Conservation (phyloP, 2,329 filamentous ascomycete genomes). For the Colletotrichum sp. region DNA sequence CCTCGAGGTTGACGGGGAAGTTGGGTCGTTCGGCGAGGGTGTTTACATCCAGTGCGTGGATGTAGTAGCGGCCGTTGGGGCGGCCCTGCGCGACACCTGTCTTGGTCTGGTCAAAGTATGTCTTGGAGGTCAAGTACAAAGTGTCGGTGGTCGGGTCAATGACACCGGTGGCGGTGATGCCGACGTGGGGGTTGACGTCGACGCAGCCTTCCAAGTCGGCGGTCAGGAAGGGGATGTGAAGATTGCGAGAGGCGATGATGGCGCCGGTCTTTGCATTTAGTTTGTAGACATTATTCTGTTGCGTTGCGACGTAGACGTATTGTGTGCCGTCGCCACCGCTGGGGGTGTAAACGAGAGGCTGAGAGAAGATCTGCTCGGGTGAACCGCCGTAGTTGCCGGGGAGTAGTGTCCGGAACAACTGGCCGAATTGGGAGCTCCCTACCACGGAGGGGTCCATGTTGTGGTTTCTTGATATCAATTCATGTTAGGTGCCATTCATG, state of each 20-base stretch:
- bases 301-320: conserved; percentile 61
- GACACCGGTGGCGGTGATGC: conserved; percentile 50
- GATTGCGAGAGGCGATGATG: conserved; percentile 51
- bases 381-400: conserved; percentile 56
- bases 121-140: conserved; percentile 49
- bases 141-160: conserved; percentile 51
- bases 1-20: conserved; percentile 55
- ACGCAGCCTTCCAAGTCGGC: conserved; percentile 53
- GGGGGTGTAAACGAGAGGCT: conserved; percentile 56
- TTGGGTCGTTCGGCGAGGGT: conserved; percentile 40
- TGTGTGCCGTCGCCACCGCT: conserved; percentile 45
- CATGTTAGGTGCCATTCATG: neutral
- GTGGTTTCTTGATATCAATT: conserved; percentile 47
- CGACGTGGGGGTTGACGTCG: conserved; percentile 52
- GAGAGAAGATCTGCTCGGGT: conserved; percentile 57
- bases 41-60: conserved; percentile 43
- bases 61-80: conserved; percentile 37
- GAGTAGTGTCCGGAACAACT: conserved; percentile 56
- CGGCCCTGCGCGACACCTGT: conserved; percentile 35
- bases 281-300: conserved; percentile 64
- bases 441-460: conserved; percentile 68
- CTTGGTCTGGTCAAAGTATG: conserved; percentile 39
- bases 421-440: conserved; percentile 57
- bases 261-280: conserved; percentile 58
- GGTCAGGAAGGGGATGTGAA: conserved; percentile 54